phyloP scores from a whole-genome alignment of 148 eudicot genomes.

The Bassia scoparia region DNA sequence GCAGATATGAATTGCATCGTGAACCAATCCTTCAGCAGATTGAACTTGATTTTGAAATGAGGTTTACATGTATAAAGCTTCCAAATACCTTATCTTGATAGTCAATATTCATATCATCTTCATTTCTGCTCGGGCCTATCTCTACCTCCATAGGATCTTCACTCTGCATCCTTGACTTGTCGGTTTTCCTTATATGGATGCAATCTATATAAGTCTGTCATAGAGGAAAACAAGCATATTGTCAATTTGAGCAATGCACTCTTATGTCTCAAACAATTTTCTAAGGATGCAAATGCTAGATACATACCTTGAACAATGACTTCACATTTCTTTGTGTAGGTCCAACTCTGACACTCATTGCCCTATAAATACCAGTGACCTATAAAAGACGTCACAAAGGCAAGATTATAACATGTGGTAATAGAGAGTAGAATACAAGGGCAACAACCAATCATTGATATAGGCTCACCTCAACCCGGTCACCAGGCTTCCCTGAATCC shows the following conservation, averaged over 20 bases:
- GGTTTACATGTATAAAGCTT: background rate
- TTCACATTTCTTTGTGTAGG: constrained; percentile 91
- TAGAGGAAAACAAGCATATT: constrained; percentile 1
- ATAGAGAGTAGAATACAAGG: background rate
- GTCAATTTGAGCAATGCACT: background rate
- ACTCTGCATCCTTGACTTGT: constrained; percentile 72
- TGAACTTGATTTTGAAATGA: background rate
- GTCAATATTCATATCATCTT: constrained; percentile 45
- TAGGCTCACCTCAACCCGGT: constrained; percentile 82
- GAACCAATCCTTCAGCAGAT: background rate
- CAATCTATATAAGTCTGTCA: constrained; percentile 96
- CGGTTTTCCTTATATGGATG: constrained; percentile 82
- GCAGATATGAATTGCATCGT: constrained; percentile 13
- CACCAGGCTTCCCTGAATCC: constrained; percentile 93
- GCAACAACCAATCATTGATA: background rate
- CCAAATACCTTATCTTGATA: constrained; percentile 48
- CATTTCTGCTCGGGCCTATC: constrained; percentile 43
- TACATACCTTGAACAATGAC: constrained; percentile 79
- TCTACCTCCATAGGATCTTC: constrained; percentile 80
- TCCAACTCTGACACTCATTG: constrained; percentile 96
- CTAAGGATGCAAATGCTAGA: background rate
- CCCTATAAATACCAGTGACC: constrained; percentile 96
- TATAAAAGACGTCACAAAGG: constrained; percentile 22
- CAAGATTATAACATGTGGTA: background rate
- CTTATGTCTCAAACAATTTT: background rate